These are phyloP conservation scores for Verticillium klebahnii DNA, from an alignment of 2,329 filamentous ascomycete species.

Conservation along the genomic window DNA sequence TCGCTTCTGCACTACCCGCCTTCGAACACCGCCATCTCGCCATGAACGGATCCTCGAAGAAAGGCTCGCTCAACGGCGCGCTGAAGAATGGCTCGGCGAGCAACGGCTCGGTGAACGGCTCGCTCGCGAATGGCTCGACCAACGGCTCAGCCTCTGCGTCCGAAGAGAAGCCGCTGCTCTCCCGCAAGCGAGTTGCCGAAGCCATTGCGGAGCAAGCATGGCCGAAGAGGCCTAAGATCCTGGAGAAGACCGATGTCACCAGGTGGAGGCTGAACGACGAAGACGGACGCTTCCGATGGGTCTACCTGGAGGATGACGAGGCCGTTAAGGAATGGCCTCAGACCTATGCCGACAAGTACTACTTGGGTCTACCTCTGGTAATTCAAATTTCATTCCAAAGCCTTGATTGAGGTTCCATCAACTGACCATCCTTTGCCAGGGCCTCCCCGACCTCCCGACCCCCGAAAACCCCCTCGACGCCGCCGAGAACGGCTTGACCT, in stretches of 20 bases:
- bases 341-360: slow-evolving; percentile 83
- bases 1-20: background rate
- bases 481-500: slow-evolving; percentile 76
- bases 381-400: slow-evolving; percentile 8
- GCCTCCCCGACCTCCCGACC: slow-evolving; percentile 65
- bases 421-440: slow-evolving; percentile 40
- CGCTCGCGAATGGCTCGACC: background rate
- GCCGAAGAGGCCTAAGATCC: slow-evolving; percentile 43
- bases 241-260: slow-evolving; percentile 67
- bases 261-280: slow-evolving; percentile 85
- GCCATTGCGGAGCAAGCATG: slow-evolving; percentile 26
- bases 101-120: background rate
- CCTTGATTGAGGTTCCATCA: background rate
- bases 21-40: background rate
- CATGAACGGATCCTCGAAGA: background rate
- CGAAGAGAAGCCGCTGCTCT: slow-evolving; percentile 15
- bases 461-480: slow-evolving; percentile 71
- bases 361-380: slow-evolving; percentile 75
- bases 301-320: slow-evolving; percentile 75
- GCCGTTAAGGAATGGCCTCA: slow-evolving; percentile 77
- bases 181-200: slow-evolving; percentile 39
- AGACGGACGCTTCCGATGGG: slow-evolving; percentile 85
- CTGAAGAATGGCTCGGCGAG: background rate
- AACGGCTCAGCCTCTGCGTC: background rate
- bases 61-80: background rate